A percentile compares a stretch with the other conserved stretches of the same genome.
phyloP scores from a whole-genome alignment of 176 grass and related monocot species.

The Echinochloa phyllopogon region DNA sequence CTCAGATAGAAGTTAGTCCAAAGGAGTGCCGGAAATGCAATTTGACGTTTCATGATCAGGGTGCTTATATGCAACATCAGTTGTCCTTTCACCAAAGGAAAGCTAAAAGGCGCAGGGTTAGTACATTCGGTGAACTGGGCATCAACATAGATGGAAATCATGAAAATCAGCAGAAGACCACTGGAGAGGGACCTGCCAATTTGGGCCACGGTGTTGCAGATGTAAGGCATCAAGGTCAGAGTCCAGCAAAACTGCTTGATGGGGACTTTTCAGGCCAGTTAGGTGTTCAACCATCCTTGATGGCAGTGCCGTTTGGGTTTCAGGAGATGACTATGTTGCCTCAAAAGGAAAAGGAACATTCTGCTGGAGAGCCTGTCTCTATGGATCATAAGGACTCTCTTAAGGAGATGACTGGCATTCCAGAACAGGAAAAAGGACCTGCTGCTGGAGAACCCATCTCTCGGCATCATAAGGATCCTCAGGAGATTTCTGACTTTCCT shows the following conservation, averaged over 20 bases:
- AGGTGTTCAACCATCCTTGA: conserved; percentile 40
- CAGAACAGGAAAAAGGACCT: conserved; percentile 15
- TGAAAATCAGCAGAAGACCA: conserved; percentile 64
- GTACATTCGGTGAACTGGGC: conserved; percentile 42
- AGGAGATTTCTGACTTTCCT: conserved; percentile 23
- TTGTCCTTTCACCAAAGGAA: conserved; percentile 79
- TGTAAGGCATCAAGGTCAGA: conserved; percentile 60
- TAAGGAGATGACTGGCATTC: not conserved
- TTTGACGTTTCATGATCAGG: conserved; percentile 64
- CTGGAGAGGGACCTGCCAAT: conserved; percentile 56
- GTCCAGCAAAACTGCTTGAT: conserved; percentile 42
- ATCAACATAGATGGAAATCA: conserved; percentile 63
- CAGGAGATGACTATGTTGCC: conserved; percentile 22
- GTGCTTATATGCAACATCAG: conserved; percentile 77
- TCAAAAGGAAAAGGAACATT: conserved; percentile 36
- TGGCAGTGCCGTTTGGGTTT: conserved; percentile 37
- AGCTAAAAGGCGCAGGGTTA: conserved; percentile 72
- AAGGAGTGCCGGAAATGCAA: conserved; percentile 71
- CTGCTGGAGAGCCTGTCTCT: conserved; percentile 29
- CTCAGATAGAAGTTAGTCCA: conserved; percentile 33
- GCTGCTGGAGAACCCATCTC: not conserved
- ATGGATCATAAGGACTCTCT: conserved; percentile 24
- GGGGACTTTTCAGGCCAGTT: conserved; percentile 33
- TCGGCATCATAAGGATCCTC: not conserved
- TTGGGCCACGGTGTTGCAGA: conserved; percentile 49